phyloP scores from a whole-genome alignment of 306 rosid species.

The Hippophae tibetana region DNA sequence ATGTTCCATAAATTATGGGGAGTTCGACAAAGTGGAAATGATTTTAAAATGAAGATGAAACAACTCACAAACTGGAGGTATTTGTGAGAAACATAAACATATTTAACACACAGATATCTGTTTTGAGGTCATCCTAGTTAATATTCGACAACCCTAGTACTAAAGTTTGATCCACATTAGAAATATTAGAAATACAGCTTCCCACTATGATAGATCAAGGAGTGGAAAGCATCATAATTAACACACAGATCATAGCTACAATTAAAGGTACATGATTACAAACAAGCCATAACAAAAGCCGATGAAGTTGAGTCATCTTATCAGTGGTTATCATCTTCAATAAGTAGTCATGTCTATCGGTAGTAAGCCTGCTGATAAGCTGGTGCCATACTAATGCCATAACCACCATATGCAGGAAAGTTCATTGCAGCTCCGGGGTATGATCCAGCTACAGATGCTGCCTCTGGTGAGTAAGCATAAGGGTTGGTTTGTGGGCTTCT shows the following conservation, averaged over 20 bases:
- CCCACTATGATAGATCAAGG: conserved; percentile 60
- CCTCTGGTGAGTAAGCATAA: conserved; percentile 81
- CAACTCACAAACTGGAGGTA: too few relatives aligned
- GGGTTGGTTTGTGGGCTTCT: conserved; percentile 82
- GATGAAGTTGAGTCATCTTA: conserved; percentile 62
- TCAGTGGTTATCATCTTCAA: conserved; percentile 97
- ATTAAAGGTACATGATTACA: conserved; percentile 97
- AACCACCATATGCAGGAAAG: conserved; percentile 79
- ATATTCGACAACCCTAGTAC: conserved; percentile 87
- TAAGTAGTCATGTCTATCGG: conserved; percentile 76
- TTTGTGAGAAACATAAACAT: too few relatives aligned
- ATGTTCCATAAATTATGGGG: too few relatives aligned
- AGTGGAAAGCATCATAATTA: conserved; percentile 56
- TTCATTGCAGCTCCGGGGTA: conserved; percentile 79
- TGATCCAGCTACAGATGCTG: conserved; percentile 62
- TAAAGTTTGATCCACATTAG: conserved; percentile 84
- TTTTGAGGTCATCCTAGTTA: conserved; percentile 71
- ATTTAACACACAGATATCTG: too few relatives aligned
- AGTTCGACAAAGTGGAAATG: too few relatives aligned
- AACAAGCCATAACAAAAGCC: conserved; percentile 71
- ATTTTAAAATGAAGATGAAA: too few relatives aligned
- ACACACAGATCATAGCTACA: conserved; percentile 89
- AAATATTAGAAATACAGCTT: conserved; percentile 47
- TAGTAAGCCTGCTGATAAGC: conserved; percentile 99
- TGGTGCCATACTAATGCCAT: conserved; percentile 82